Base-by-base conservation (phyloP, 176 grass and related monocot species). In the Hordeum marinum region DNA sequence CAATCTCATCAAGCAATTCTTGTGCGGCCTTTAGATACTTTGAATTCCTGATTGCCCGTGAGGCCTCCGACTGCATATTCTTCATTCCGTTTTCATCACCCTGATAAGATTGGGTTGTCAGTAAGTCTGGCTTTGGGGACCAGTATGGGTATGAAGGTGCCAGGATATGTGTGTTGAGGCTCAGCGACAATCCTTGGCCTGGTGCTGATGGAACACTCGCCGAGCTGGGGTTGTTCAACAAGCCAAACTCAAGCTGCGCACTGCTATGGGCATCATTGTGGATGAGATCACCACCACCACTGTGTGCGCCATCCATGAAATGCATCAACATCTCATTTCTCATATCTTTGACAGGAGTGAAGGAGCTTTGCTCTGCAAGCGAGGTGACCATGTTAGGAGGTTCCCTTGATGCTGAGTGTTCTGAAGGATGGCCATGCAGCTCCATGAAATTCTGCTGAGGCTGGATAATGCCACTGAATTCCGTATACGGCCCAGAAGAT, bases 21-120 rank as follows among this genome's bases (percentile, higher is more conserved):
- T 94, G 97, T 63, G 94, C 90, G 66, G 89, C 93, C 75, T 94
- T 99, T 57, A 99, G 84, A 90, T 96, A 99, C 86, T 87, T 96
- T 0, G 96, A 96, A 74, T 90, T 94, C 67, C 87, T 77, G 76
- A 96, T 85, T 61, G 80, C 86, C 32, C 15, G 80, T 43, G 88
- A 92, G 40, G 66, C 80, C 66, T 95, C 88, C 21, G 83, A 89
- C 72, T 95, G 88, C 75, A 96, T 89, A 85, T 72, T 85, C 84
- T 87, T 99, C 88, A 74, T 99, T 81, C 82, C 86, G 76, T 75
- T 92, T 61, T 83, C 81, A 73, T 92, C 89, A 10, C 86, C 89
- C 77, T 95, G 91, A 84, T 93, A 92, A 75, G 83, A 84, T 63
- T 83, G 81, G 35, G 75, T 70, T 34, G 78, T 45, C 18, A 90